A percentile compares a stretch with the other conserved stretches of the same genome.
Conservation (phyloP, 495 filamentous ascomycete genomes). For the Lasiosphaeria ovina region DNA sequence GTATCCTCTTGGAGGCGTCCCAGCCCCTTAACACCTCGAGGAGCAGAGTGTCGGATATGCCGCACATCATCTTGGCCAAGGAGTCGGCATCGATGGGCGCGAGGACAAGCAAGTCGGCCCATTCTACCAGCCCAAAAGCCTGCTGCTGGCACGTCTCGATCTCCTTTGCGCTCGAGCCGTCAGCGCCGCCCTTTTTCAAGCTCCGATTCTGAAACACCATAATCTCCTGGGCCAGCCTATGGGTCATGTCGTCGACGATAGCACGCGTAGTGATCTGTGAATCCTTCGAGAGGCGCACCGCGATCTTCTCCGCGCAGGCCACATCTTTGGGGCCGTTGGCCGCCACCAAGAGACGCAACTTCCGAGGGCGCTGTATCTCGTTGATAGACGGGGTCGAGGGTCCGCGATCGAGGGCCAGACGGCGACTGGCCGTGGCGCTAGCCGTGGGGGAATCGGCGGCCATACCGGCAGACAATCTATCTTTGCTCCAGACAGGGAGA, state of each 20-base stretch:
- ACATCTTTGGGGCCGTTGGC: constrained; percentile 52
- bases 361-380: constrained; percentile 42
- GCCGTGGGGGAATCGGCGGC: constrained; percentile 1
- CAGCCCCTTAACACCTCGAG: constrained; percentile 74
- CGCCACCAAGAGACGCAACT: constrained; percentile 50
- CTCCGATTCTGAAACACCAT: constrained; percentile 47
- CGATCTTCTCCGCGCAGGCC: constrained; percentile 51
- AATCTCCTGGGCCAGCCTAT: constrained; percentile 52
- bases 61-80: constrained; percentile 78
- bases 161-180: constrained; percentile 31
- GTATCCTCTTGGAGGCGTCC: constrained; percentile 78
- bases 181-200: constrained; percentile 27
- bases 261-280: constrained; percentile 53
- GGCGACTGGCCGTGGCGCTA: constrained; percentile 1
- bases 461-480: neutral
- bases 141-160: constrained; percentile 49
- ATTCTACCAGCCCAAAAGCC: constrained; percentile 72
- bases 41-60: constrained; percentile 69
- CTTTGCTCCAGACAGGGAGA: neutral
- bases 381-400: constrained; percentile 37
- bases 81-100: constrained; percentile 81
- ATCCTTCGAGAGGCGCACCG: constrained; percentile 55
- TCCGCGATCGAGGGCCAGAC: constrained; percentile 11
- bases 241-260: constrained; percentile 52
- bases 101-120: constrained; percentile 82